Percentiles rank a stretch among this genome's conserved stretches.
These are phyloP conservation scores for Neurospora sp. DNA, from an alignment of 2,329 filamentous ascomycete genomes.

Conservation along the genomic window DNA sequence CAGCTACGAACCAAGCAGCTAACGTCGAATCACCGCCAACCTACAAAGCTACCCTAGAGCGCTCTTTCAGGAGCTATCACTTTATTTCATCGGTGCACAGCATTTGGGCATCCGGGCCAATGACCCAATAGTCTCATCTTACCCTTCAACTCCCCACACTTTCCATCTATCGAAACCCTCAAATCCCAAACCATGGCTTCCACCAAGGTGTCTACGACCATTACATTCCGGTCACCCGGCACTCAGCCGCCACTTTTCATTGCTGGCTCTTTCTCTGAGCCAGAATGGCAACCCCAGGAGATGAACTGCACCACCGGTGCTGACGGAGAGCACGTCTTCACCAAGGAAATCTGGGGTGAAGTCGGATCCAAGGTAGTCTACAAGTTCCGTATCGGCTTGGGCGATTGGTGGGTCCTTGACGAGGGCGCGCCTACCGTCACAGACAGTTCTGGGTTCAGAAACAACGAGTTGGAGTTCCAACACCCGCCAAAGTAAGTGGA, in stretches of 20 bases:
- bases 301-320: slow-evolving; percentile 46
- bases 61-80: not conserved
- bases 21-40: not conserved
- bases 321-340: slow-evolving; percentile 48
- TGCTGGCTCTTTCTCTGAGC: slow-evolving; percentile 57
- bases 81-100: not conserved
- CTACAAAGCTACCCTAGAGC: not conserved
- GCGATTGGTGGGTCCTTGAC: slow-evolving; percentile 62
- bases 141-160: not conserved
- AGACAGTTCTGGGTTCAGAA: slow-evolving; percentile 37
- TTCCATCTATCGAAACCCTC: not conserved
- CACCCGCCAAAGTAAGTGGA: slow-evolving; percentile 10
- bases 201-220: slow-evolving; percentile 35
- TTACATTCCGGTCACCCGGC: slow-evolving; percentile 51
- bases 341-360: slow-evolving; percentile 42
- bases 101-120: slow-evolving; percentile 1
- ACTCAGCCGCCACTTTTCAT: slow-evolving; percentile 59
- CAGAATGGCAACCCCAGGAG: slow-evolving; percentile 56
- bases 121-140: not conserved
- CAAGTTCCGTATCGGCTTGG: slow-evolving; percentile 59
- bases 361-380: slow-evolving; percentile 57
- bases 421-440: slow-evolving; percentile 44
- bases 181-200: slow-evolving; percentile 22
- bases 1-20: not conserved
- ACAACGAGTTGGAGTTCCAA: slow-evolving; percentile 34